phyloP scores from a whole-genome alignment of 257 asterid genomes.

The Anisodus tanguticus region DNA sequence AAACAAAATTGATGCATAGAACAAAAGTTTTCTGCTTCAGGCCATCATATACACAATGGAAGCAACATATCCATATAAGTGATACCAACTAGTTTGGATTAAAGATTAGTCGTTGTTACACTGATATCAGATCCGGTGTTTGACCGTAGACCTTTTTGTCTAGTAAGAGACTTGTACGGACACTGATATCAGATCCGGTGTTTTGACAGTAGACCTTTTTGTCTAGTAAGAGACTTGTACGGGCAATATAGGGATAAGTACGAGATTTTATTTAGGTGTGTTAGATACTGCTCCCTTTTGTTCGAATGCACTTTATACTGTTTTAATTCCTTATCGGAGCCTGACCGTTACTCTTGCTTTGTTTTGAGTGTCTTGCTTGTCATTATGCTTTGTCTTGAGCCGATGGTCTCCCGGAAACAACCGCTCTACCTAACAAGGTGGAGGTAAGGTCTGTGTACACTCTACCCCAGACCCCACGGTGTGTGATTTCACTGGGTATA shows the following conservation, averaged over 20 bases:
- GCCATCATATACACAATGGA: background rate
- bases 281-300: too few relatives aligned
- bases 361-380: too few relatives aligned
- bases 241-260: background rate
- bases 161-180: background rate
- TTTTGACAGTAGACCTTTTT: background rate
- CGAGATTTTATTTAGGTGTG: background rate
- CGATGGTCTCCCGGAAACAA: too few relatives aligned
- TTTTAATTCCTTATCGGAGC: too few relatives aligned
- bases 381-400: too few relatives aligned
- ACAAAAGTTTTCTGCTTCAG: background rate
- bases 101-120: background rate
- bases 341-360: too few relatives aligned
- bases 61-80: background rate
- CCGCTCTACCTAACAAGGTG: too few relatives aligned
- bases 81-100: background rate
- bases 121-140: background rate
- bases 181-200: background rate
- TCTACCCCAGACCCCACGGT: too few relatives aligned
- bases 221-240: background rate
- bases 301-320: too few relatives aligned
- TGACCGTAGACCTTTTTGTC: background rate
- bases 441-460: too few relatives aligned
- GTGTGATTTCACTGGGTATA: too few relatives aligned
- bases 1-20: background rate